Evolutionary conservation across 2,329 filamentous ascomycete species (phyloP).

Genomic region (Fusarium gaditjirri): DNA sequence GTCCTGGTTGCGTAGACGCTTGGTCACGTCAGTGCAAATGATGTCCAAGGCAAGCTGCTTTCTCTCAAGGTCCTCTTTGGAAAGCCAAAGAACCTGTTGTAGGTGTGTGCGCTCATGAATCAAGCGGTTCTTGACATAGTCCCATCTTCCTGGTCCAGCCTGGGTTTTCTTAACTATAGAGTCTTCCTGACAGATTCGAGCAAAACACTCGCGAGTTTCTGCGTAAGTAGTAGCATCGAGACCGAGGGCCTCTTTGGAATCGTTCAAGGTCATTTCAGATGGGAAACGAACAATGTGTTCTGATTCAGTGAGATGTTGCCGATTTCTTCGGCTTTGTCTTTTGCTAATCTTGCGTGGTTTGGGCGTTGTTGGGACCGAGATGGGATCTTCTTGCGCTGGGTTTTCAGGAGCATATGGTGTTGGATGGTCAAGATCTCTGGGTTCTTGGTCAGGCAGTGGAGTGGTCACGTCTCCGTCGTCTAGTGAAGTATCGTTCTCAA

Average conservation of each 20-base stretch:
- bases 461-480: slow-evolving; percentile 12
- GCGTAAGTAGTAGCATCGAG: slow-evolving; percentile 73
- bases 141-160: slow-evolving; percentile 79
- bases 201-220: slow-evolving; percentile 73
- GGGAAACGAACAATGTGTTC: slow-evolving; percentile 79
- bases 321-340: slow-evolving; percentile 74
- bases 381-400: neutral
- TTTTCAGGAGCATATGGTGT: neutral
- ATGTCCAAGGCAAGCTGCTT: slow-evolving; percentile 79
- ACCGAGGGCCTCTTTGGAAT: slow-evolving; percentile 76
- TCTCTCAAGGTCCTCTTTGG: slow-evolving; percentile 66
- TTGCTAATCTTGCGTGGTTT: slow-evolving; percentile 24
- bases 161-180: slow-evolving; percentile 80
- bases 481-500: slow-evolving; percentile 10
- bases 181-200: slow-evolving; percentile 74
- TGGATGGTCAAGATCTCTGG: neutral
- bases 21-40: slow-evolving; percentile 84
- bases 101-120: slow-evolving; percentile 73
- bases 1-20: slow-evolving; percentile 74
- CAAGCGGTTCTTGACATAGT: slow-evolving; percentile 73
- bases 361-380: neutral
- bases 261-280: slow-evolving; percentile 84
- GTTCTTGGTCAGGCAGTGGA: slow-evolving; percentile 9
- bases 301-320: slow-evolving; percentile 73
- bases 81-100: slow-evolving; percentile 67